A percentile compares a stretch with the other conserved stretches of the same genome.
These are phyloP conservation scores for Yamadazyma blattariae DNA, from an alignment of 1,139 yeast species.

Conservation along the genomic window DNA sequence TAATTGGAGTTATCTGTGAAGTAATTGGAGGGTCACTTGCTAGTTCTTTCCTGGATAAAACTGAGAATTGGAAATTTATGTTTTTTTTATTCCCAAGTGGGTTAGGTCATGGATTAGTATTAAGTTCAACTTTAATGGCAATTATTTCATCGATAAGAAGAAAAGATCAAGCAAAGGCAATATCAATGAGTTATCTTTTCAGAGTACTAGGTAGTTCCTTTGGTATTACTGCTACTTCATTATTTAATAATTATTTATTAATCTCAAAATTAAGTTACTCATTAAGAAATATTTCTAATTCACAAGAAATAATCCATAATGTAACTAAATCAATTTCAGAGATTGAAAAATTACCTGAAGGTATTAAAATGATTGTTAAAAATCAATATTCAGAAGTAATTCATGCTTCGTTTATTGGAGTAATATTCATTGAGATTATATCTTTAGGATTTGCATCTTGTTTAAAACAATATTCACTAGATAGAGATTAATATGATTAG, in stretches of 20 bases:
- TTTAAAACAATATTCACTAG: constrained; percentile 5
- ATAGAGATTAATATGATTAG: neutral
- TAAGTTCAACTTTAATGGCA: constrained; percentile 6
- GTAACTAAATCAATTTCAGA: constrained; percentile 1
- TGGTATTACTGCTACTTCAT: constrained; percentile 5
- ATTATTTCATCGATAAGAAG: constrained; percentile 3
- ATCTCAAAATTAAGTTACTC: neutral
- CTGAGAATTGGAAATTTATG: constrained; percentile 3
- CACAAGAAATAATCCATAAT: neutral
- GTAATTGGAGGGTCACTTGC: constrained; percentile 1
- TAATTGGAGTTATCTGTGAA: constrained; percentile 3
- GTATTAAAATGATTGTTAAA: neutral
- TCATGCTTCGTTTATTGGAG: constrained; percentile 5
- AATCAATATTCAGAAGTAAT: constrained; percentile 1
- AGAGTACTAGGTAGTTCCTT: constrained; percentile 7
- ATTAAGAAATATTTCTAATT: neutral
- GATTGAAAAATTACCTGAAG: constrained; percentile 2
- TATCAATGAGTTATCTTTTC: constrained; percentile 8
- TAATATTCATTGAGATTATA: constrained; percentile 2
- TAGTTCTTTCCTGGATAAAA: neutral
- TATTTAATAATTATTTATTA: constrained; percentile 5
- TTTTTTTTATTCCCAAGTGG: constrained; percentile 5
- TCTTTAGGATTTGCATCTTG: constrained; percentile 3
- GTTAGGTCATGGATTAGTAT: constrained; percentile 6
- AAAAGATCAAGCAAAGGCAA: constrained; percentile 7